phyloP scores from a whole-genome alignment of 495 filamentous ascomycete genomes.

The Trichoderma parareesei region DNA sequence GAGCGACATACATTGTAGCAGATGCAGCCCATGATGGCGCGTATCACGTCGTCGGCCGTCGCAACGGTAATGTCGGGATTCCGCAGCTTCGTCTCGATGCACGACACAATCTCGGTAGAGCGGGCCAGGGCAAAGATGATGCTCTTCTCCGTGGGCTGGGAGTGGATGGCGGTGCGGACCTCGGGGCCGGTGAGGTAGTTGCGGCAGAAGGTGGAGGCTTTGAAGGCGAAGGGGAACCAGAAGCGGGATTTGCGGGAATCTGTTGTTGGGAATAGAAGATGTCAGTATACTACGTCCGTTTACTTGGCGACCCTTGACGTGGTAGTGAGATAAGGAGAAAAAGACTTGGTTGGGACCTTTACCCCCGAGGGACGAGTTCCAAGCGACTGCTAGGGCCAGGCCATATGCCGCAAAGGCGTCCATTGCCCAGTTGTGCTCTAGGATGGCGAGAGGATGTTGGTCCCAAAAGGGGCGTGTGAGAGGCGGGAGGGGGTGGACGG shows the following conservation, averaged over 20 bases:
- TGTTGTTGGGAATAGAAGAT: not conserved
- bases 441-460: not conserved
- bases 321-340: not conserved
- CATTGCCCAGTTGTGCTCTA: not conserved
- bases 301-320: not conserved
- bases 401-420: slow-evolving; percentile 1
- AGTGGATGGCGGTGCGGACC: not conserved
- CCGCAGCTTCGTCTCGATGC: not conserved
- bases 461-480: not conserved
- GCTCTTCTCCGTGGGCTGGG: not conserved
- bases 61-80: not conserved
- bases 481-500: not conserved
- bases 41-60: not conserved
- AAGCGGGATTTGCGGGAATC: not conserved
- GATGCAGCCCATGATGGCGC: not conserved
- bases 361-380: not conserved
- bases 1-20: not conserved
- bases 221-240: not conserved
- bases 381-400: not conserved
- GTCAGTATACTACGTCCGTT: not conserved
- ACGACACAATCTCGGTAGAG: not conserved
- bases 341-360: not conserved
- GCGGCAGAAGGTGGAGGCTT: not conserved
- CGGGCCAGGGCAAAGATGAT: not conserved
- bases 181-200: not conserved